Base-by-base conservation (phyloP, 768 basidiomycete genomes). In the Nidularia pulvinata region DNA sequence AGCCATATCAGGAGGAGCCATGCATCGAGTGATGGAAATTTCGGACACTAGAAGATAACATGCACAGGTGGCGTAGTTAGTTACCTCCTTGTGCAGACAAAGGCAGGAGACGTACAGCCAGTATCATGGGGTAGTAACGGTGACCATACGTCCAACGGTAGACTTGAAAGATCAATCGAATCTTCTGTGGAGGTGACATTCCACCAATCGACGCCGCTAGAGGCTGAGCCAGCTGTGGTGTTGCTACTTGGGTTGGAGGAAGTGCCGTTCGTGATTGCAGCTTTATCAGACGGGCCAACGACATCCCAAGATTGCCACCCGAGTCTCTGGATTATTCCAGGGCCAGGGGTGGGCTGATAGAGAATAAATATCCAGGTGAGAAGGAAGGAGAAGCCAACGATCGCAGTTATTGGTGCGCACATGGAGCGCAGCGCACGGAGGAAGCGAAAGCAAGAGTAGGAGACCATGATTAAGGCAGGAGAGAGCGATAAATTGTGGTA, bases 231-330 rank as follows among this genome's bases (percentile, higher is more conserved):
- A 9, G 56, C 52, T 11, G 58, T 10, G 33, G 54, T 13, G 47
- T 52, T 48, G 32, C 39, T 48, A 42, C 46, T 22, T 32, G 55
- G 53, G 32, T 52, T 59, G 52, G 52, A 55, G 50, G 46, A 53
- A 6, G 55, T 39, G 49, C 53, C 25, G 51, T 48, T 36, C 35
- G 39, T 56, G 2, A 48, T 50, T 6, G 53, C 52, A n/a, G 49
- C 46, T 4, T 51, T 37, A 50, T 56, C 54, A 11, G 55, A 57
- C 25, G 78, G 65, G 2, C 70, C 66, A 0, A 94, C 76, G 3
- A 80, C 62, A 44, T 91, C 93, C 91, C 91, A 96, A 6, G 88
- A 79, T 61, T 95, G 93, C 93, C 93, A 95, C 32, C 93, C 93
- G 16, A 97, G 73, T 45, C 82, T 79, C 61, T 93, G 90, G 11